Conservation (phyloP, 495 filamentous ascomycete species). For the Hypomontagnella monticulosa region DNA sequence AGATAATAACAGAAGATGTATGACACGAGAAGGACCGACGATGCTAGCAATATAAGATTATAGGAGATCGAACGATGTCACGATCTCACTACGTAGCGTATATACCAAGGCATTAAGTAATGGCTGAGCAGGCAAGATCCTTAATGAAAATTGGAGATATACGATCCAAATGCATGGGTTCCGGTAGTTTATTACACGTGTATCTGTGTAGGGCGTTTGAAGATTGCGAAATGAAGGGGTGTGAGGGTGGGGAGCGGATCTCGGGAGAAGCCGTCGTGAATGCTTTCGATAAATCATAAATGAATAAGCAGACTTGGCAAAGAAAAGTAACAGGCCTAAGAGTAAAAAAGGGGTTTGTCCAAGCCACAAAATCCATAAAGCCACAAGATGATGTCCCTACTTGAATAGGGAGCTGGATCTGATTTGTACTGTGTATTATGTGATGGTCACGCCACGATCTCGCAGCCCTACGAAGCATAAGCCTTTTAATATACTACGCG, state of each 20-base stretch:
- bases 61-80: too few species aligned
- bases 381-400: too few species aligned
- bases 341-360: too few species aligned
- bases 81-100: not conserved
- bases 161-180: not conserved
- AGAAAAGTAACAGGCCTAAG: too few species aligned
- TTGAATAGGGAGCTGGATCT: too few species aligned
- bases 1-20: not conserved
- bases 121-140: not conserved
- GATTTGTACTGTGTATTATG: too few species aligned
- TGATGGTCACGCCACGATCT: too few species aligned
- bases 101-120: not conserved
- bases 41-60: too few species aligned
- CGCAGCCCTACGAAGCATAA: not conserved
- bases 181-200: constrained; percentile 1
- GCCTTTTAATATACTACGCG: not conserved
- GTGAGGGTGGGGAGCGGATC: constrained; percentile 6
- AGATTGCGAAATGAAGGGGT: constrained; percentile 10
- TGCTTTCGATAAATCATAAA: too few species aligned
- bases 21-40: not conserved
- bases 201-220: not conserved
- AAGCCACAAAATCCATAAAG: too few species aligned
- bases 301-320: too few species aligned
- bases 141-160: constrained; percentile 17
- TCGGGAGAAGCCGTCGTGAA: too few species aligned